phyloP scores from a whole-genome alignment of 176 grass and related monocot species.

The Hordeum vulgare region MorexV3_pseudomolecules_assembly NC_058518.1:447779553-447780052 shows the following conservation, averaged over 20 bases:
- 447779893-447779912: not conserved
- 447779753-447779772: not conserved
- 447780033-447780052: not conserved
- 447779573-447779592: not conserved
- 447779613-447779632: not conserved
- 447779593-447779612: not conserved
- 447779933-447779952: slow-evolving; percentile 22
- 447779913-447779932: slow-evolving; percentile 46
- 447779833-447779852: slow-evolving; percentile 17
- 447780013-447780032: not conserved
- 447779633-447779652: slow-evolving; percentile 29
- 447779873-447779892: slow-evolving; percentile 40
- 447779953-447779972: not conserved
- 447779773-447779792: not conserved
- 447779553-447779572: not conserved
- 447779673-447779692: slow-evolving; percentile 55
- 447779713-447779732: slow-evolving; percentile 31
- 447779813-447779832: not conserved
- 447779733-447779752: slow-evolving; percentile 16
- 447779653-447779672: slow-evolving; percentile 27
- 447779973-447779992: not conserved
- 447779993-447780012: not conserved
- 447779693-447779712: slow-evolving; percentile 47
- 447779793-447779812: not conserved
- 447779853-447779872: slow-evolving; percentile 65